Base-by-base conservation (phyloP, 495 filamentous ascomycete species). In the Penicillium turbatum region DNA sequence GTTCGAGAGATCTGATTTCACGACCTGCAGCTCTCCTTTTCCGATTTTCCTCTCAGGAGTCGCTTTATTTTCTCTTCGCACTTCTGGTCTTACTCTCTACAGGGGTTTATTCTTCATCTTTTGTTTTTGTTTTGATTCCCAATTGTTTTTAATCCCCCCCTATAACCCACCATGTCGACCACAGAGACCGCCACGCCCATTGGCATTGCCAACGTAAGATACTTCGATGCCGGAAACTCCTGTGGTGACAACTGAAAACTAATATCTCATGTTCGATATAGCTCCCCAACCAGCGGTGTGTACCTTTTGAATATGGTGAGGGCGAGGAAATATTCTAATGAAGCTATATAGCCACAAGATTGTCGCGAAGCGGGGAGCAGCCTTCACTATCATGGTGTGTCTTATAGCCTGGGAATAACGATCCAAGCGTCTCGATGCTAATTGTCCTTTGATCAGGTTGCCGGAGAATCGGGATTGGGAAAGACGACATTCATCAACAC, bases 401-500 rank as follows among this genome's bases (percentile, higher is more conserved):
- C 46, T 46, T 26, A 54, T 47, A 34, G 8, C 37, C 39, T 56
- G 35, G n/a, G 34, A 52, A 57, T 54, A 37, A 46, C 17, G 35
- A 29, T 15, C 24, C 13, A 47, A 27, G 38, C 8, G 17, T 41
- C 19, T 48, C 36, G 32, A 51, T 39, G 51, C 72, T 82, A 59
- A 81, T 55, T 19, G 16, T 48, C 34, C 29, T 38, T 36, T 51
- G 30, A 46, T 47, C 61, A 95, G 89, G 89, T 97, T 76, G 93
- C 95, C 78, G 93, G 93, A 73, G 93, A 98, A 80, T 97, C 95
- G 61, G 93, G 93, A 59, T 75, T 98, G 61, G 93, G 93, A 76
- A 98, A 98, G 83, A 98, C 93, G 13, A 98, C 93, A 56, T 98
- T 98, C 78, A 97, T 98, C 85, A 98, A 98, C 85, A 98, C 93